Evolutionary conservation across 768 basidiomycete genomes (phyloP), one percentile per base, ranked within the genome.

Genomic region (Collybia nuda): DNA sequence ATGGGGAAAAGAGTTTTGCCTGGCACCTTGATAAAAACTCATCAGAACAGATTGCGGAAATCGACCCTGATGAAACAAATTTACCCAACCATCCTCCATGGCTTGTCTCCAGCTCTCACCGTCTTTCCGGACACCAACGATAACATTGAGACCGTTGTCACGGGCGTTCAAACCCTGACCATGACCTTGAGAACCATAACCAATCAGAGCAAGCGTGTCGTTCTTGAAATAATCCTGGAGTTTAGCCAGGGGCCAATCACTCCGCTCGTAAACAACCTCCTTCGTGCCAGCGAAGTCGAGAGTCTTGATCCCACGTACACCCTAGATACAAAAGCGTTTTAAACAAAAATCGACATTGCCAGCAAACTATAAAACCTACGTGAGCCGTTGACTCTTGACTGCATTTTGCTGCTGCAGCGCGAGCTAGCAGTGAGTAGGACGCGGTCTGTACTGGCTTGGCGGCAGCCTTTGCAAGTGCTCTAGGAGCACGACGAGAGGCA

Each of bases 161-260:
- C 97, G 93, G 50, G 97, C 96, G 67, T 99, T 99, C 70, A 99
- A 77, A 56, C 96, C 95, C 73, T 98, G 97, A 17, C 97, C 97
- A 70, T 98, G 97, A 37, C 96, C 95, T 75, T 96, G 94, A 11
- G 97, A 98, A 55, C 97, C 97, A 67, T 99, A 98, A 52, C 97
- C 97, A 62, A 98, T 98, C 73, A 99, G 85, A 55, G 96, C 96
- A 48, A 99, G 91, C 58, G 95, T 98, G 73, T 99, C 97, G 67
- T 98, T 90, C 75, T 98, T 98, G 83, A 99, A 97, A 82, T 96
- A 99, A 69, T 98, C 94, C 71, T 98, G 96, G 66, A 99, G 86
- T 76, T 92, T 98, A 54, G 93, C 85, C 55, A 96, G 76, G 29
- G 97, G 97, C 97, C 97, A 99, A 82, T 99, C 97, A 60, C 81